Conservation (phyloP, 345 rosid genomes). For the Isatis tinctoria region DNA sequence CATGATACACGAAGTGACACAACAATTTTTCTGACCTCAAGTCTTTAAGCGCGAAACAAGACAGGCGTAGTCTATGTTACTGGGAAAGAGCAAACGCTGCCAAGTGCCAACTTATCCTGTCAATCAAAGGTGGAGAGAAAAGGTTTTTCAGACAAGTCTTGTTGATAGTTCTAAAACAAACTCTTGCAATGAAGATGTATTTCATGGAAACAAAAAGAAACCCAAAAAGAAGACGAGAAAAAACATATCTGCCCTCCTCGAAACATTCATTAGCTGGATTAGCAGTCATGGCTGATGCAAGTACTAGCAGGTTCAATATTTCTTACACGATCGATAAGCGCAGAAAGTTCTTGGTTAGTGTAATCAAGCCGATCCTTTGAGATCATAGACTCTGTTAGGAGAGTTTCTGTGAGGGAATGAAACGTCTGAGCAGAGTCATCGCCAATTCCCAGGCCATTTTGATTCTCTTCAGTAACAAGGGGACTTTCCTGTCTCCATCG, state of each 20-base stretch:
- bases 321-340: constrained; percentile 56
- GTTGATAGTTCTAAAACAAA: background rate
- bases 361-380: constrained; percentile 58
- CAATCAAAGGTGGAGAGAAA: constrained; percentile 3
- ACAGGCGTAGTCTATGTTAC: constrained; percentile 1
- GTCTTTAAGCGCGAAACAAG: background rate
- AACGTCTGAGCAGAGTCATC: constrained; percentile 60
- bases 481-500: constrained; percentile 73
- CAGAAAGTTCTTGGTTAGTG: constrained; percentile 55
- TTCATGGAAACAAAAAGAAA: background rate
- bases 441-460: constrained; percentile 38
- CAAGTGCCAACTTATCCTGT: constrained; percentile 8
- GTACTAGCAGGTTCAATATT: constrained; percentile 36
- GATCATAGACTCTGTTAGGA: constrained; percentile 59
- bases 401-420: constrained; percentile 60
- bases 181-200: background rate
- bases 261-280: background rate
- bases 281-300: constrained; percentile 40
- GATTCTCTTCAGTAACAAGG: constrained; percentile 40
- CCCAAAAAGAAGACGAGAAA: background rate
- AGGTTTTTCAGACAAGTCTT: background rate
- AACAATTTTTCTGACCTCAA: background rate
- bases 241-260: background rate
- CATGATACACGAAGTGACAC: background rate
- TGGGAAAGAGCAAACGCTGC: constrained; percentile 2